These are phyloP conservation scores for Baorangia bicolor DNA, from an alignment of 768 basidiomycete species.

Conservation along the genomic window DNA sequence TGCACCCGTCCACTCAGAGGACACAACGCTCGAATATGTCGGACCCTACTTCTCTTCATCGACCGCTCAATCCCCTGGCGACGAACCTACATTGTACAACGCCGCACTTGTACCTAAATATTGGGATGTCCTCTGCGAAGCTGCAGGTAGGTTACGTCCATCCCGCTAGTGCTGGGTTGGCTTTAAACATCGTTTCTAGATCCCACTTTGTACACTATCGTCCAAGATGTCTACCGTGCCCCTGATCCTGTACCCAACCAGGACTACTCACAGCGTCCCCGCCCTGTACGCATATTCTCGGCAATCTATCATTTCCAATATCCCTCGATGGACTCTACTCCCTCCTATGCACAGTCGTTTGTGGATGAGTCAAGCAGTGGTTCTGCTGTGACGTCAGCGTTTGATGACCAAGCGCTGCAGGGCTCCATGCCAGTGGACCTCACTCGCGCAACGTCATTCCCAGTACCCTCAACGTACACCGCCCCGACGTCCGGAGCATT, in stretches of 20 bases:
- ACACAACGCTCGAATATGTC: constrained; percentile 35
- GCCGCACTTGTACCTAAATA: constrained; percentile 61
- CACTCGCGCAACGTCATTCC: constrained; percentile 6
- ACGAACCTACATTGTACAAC: constrained; percentile 50
- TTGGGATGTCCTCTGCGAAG: constrained; percentile 59
- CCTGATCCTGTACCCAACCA: constrained; percentile 25
- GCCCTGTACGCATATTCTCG: constrained; percentile 45
- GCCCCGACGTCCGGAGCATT: background rate
- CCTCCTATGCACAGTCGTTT: constrained; percentile 9
- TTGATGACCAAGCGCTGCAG: constrained; percentile 1
- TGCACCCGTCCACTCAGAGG: constrained; percentile 51
- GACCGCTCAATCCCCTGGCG: constrained; percentile 21
- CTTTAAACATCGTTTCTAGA: constrained; percentile 40
- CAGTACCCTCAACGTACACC: background rate
- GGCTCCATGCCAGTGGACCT: background rate
- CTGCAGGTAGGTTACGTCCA: constrained; percentile 43
- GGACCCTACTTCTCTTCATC: constrained; percentile 34
- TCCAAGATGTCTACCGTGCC: constrained; percentile 54
- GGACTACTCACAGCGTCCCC: constrained; percentile 21
- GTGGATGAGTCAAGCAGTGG: constrained; percentile 10
- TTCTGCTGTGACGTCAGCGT: constrained; percentile 18
- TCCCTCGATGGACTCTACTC: constrained; percentile 16
- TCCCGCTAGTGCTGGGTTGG: background rate
- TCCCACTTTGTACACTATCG: constrained; percentile 62
- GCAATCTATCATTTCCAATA: constrained; percentile 60